phyloP scores from a whole-genome alignment of 371 early-diverging fungal species.

The Mucor irregularis region DNA sequence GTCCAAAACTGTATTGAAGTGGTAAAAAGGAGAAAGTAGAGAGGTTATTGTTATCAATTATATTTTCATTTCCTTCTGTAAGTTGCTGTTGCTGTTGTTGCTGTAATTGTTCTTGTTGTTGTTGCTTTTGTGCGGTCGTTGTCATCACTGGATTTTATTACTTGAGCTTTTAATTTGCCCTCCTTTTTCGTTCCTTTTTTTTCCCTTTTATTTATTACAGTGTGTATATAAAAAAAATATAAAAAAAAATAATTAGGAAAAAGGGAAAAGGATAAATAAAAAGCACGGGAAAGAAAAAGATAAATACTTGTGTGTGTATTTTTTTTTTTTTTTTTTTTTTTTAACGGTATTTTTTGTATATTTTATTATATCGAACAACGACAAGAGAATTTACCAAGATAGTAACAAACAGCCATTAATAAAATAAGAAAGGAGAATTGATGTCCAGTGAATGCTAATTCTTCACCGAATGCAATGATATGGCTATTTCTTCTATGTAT shows the following conservation, averaged over 20 bases:
- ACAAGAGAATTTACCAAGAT: constrained; percentile 50
- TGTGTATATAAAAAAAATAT: neutral
- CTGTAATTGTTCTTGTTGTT: neutral
- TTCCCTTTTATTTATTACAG: neutral
- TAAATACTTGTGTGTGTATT: neutral
- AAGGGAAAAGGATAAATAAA: neutral
- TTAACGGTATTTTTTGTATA: neutral
- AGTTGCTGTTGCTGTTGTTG: neutral
- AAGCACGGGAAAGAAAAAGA: neutral
- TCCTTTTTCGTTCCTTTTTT: too few relatives aligned
- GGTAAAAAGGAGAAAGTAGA: constrained; percentile 8
- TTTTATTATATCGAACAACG: constrained; percentile 26
- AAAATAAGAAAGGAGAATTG: constrained; percentile 42
- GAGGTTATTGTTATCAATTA: neutral
- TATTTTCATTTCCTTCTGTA: too few relatives aligned
- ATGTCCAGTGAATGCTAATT: constrained; percentile 46
- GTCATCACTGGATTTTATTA: neutral
- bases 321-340: neutral
- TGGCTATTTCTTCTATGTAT: constrained; percentile 20
- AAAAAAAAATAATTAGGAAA: neutral
- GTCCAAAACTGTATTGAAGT: constrained; percentile 11
- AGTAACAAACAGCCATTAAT: constrained; percentile 45
- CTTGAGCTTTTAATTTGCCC: too few relatives aligned
- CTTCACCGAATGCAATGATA: constrained; percentile 38
- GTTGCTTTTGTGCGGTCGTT: neutral